Evolutionary conservation across 305 asterid genomes (phyloP).

Genomic region (Fraxinus sp.): DNA sequence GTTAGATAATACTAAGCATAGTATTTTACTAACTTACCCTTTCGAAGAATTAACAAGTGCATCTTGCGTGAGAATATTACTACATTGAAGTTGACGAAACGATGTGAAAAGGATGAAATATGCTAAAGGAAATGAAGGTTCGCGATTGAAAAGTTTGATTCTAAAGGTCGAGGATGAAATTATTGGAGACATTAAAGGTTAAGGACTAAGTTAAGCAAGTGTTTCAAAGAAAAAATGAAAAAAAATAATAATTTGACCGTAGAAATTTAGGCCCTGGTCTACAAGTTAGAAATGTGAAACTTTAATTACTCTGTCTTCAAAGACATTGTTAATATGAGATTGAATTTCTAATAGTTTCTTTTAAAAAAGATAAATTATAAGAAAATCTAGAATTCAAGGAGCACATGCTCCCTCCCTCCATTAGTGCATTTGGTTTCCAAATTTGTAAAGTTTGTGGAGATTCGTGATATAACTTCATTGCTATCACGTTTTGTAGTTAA

Average conservation of each 20-base stretch:
- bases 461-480: neutral
- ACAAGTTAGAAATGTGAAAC: neutral
- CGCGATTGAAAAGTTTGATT: neutral
- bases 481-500: neutral
- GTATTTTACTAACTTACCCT: neutral
- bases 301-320: neutral
- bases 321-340: neutral
- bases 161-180: neutral
- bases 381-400: neutral
- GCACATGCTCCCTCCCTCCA: neutral
- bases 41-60: neutral
- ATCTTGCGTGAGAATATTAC: neutral
- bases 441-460: neutral
- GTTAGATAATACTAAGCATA: neutral
- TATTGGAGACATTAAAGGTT: neutral
- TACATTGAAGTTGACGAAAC: neutral
- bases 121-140: neutral
- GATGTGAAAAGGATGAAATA: neutral
- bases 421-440: neutral
- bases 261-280: neutral
- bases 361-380: neutral
- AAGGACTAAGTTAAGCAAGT: neutral
- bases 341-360: neutral
- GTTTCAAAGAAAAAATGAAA: neutral
- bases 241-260: neutral